Conservation (phyloP, 2,329 filamentous ascomycete genomes). For the Arthroderma uncinatum region DNA sequence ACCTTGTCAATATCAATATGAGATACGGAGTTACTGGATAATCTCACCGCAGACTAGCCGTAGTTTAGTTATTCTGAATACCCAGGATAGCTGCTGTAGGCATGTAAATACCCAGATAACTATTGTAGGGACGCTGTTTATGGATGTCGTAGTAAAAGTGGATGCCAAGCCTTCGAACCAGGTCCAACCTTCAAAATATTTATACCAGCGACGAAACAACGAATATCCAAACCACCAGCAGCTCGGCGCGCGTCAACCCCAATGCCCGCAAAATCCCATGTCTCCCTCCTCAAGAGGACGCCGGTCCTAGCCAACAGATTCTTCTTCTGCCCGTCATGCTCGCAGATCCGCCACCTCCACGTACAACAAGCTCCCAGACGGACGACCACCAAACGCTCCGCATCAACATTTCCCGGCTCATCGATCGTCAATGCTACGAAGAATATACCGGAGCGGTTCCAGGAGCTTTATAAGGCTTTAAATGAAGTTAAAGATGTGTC, state of each 20-base stretch:
- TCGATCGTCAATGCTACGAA: conserved; percentile 45
- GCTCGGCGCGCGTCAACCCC: not conserved
- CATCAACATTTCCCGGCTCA: conserved; percentile 38
- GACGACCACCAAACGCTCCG: conserved; percentile 1
- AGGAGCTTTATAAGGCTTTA: conserved; percentile 45
- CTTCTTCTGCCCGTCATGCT: conserved; percentile 34
- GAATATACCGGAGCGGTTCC: conserved; percentile 42
- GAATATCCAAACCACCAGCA: not conserved
- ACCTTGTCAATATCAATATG: not conserved
- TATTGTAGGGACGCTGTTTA: too few relatives aligned
- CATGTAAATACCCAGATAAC: too few relatives aligned
- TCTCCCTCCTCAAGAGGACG: conserved; percentile 27
- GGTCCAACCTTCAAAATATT: not conserved
- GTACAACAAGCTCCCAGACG: conserved; percentile 7
- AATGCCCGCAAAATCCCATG: conserved; percentile 32
- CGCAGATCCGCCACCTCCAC: conserved; percentile 24
- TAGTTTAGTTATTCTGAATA: too few relatives aligned
- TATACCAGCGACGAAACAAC: not conserved
- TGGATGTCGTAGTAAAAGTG: too few relatives aligned
- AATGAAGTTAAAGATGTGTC: conserved; percentile 42
- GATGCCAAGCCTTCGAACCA: not conserved
- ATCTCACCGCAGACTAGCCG: not conserved
- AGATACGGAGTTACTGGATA: not conserved
- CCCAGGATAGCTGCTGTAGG: not conserved
- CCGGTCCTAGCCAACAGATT: conserved; percentile 18